phyloP scores from a whole-genome alignment of 768 basidiomycete species.

The Mrakia gelida region DNA sequence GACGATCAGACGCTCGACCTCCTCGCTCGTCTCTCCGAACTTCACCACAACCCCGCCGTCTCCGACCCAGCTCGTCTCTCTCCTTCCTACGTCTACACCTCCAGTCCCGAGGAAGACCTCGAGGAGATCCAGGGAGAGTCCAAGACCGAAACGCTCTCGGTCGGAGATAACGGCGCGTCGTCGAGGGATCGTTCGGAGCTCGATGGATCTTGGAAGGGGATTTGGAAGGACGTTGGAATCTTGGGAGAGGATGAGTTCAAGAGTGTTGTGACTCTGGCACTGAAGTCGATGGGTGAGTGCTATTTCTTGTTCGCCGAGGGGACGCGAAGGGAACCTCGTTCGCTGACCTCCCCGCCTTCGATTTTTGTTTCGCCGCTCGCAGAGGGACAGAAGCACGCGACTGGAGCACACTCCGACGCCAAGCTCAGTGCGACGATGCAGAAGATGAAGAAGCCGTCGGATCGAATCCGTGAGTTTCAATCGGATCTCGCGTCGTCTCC shows the following conservation, averaged over 20 bases:
- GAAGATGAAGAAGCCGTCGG: conserved; percentile 49
- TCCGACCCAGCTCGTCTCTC: conserved; percentile 28
- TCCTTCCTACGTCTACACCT: conserved; percentile 24
- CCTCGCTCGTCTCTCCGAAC: conserved; percentile 67
- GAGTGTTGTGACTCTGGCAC: conserved; percentile 80
- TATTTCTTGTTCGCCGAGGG: conserved; percentile 46
- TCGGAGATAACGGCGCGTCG: conserved; percentile 28
- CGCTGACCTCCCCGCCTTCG: background rate
- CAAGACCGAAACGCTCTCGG: conserved; percentile 33
- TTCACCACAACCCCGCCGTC: conserved; percentile 59
- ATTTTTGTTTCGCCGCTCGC: conserved; percentile 35
- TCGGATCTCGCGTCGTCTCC: too few relatives aligned
- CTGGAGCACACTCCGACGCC: conserved; percentile 47
- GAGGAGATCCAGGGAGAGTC: conserved; percentile 30
- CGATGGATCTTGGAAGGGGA: conserved; percentile 25
- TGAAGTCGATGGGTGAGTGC: conserved; percentile 57
- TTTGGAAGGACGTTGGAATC: conserved; percentile 70
- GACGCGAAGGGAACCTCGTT: background rate
- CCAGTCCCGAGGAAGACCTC: conserved; percentile 40
- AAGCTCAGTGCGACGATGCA: conserved; percentile 55
- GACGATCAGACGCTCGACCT: conserved; percentile 87
- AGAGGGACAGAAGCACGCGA: conserved; percentile 48
- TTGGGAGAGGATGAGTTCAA: conserved; percentile 79
- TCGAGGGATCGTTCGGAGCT: background rate
- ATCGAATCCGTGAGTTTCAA: conserved; percentile 57